Percentiles rank a stretch among this genome's conserved stretches.
Evolutionary conservation across 345 rosid genomes (phyloP).

Genomic region (Syzygium jambos): DNA sequence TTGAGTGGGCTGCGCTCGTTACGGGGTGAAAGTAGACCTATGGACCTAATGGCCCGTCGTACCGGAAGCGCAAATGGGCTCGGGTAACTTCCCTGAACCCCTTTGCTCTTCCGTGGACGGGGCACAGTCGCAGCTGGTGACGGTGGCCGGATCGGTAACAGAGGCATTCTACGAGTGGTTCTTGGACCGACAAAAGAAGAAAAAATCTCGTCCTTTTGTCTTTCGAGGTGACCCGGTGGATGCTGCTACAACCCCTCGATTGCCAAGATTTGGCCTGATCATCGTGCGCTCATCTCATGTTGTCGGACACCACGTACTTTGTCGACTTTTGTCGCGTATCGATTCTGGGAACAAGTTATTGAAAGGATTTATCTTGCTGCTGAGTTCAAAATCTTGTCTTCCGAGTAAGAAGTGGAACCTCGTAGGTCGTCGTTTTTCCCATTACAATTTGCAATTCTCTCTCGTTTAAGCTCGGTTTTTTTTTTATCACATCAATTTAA

Average conservation of each 20-base stretch:
- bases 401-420: background rate
- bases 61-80: background rate
- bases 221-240: background rate
- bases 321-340: background rate
- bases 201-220: background rate
- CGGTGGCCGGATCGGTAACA: background rate
- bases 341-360: background rate
- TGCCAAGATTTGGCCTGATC: background rate
- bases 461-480: background rate
- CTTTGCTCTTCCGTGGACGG: background rate
- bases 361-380: background rate
- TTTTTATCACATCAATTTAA: background rate
- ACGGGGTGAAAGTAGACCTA: background rate
- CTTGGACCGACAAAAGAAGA: background rate
- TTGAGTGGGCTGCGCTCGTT: background rate
- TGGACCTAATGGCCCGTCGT: background rate
- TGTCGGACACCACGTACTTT: background rate
- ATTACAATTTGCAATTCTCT: background rate
- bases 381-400: background rate
- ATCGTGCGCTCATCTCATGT: background rate
- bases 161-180: background rate
- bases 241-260: background rate
- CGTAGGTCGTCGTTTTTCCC: background rate
- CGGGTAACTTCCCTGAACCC: background rate
- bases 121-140: background rate